A percentile compares a stretch with the other conserved stretches of the same genome.
Conservation (phyloP, 2,329 filamentous ascomycete genomes). For the Exserohilum rostratum region DNA sequence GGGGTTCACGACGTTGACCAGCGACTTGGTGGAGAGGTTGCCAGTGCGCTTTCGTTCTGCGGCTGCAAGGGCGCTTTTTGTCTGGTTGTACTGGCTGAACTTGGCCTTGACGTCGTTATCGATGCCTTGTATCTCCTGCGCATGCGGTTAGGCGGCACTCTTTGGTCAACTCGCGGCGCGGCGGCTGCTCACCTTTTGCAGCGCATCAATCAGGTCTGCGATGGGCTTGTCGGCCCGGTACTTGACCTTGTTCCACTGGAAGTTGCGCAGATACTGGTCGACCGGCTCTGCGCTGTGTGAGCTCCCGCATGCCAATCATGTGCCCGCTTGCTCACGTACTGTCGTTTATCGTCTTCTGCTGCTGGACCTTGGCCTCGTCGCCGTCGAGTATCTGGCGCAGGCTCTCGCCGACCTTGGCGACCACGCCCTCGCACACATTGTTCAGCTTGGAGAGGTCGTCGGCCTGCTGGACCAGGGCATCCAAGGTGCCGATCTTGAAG, state of each 20-base stretch:
- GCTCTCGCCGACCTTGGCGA: conserved; percentile 86
- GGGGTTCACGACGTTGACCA: conserved; percentile 86
- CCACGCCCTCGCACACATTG: conserved; percentile 76
- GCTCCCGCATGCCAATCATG: neutral
- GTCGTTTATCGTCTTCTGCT: conserved; percentile 93
- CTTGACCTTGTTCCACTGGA: conserved; percentile 97
- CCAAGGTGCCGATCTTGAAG: conserved; percentile 97
- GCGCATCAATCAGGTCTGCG: conserved; percentile 80
- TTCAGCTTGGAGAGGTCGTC: conserved; percentile 94
- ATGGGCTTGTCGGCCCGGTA: conserved; percentile 93
- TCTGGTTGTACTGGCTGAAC: conserved; percentile 90
- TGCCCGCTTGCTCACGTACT: conserved; percentile 57
- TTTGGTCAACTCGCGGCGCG: neutral
- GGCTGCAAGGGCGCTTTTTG: conserved; percentile 81
- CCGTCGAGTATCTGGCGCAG: conserved; percentile 82
- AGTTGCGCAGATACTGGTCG: conserved; percentile 86
- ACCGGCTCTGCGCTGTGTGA: conserved; percentile 73
- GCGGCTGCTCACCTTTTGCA: conserved; percentile 78
- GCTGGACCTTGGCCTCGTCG: conserved; percentile 78
- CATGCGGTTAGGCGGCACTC: neutral
- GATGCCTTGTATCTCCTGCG: conserved; percentile 82
- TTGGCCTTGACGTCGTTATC: conserved; percentile 97
- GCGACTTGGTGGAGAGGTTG: conserved; percentile 91
- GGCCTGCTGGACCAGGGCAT: conserved; percentile 93
- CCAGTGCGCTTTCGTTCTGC: conserved; percentile 90